Conservation (phyloP, 306 rosid genomes). For the Arachis hypogaea region DNA sequence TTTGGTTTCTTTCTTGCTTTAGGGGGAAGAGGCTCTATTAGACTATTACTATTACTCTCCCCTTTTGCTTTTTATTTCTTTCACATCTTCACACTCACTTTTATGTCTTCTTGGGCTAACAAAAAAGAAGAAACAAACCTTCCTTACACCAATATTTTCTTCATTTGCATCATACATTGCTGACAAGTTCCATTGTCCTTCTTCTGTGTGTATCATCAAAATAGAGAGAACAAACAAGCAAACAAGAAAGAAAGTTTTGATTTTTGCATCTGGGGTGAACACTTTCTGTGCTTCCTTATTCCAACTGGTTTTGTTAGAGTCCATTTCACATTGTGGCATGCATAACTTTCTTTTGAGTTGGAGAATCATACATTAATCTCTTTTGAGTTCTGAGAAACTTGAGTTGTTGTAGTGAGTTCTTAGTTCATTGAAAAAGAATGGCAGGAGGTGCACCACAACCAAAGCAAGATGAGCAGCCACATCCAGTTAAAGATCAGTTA, state of each 20-base stretch:
- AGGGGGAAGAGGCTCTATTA: slow-evolving; percentile 40
- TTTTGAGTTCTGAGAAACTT: slow-evolving; percentile 29
- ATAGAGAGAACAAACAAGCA: slow-evolving; percentile 5
- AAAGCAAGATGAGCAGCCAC: slow-evolving; percentile 91
- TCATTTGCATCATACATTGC: slow-evolving; percentile 37
- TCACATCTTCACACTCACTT: slow-evolving; percentile 65
- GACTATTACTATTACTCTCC: neutral
- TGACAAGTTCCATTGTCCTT: slow-evolving; percentile 41
- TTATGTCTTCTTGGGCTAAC: slow-evolving; percentile 56
- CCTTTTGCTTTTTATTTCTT: slow-evolving; percentile 47
- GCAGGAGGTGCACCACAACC: slow-evolving; percentile 88
- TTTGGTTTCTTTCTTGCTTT: slow-evolving; percentile 56
- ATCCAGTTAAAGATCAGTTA: slow-evolving; percentile 87
- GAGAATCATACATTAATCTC: slow-evolving; percentile 26
- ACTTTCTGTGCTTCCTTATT: neutral
- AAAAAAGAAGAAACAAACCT: no score
- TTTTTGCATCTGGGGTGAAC: neutral
- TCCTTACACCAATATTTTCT: no score
- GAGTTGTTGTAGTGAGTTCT: slow-evolving; percentile 27
- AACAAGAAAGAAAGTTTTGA: slow-evolving; percentile 6
- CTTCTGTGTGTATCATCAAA: slow-evolving; percentile 33
- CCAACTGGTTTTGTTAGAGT: slow-evolving; percentile 16
- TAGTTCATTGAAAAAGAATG: slow-evolving; percentile 44
- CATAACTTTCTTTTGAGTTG: slow-evolving; percentile 26
- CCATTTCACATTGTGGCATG: slow-evolving; percentile 27